phyloP scores from a whole-genome alignment of 2,329 filamentous ascomycete genomes.

The Epichloe gansuensis region DNA sequence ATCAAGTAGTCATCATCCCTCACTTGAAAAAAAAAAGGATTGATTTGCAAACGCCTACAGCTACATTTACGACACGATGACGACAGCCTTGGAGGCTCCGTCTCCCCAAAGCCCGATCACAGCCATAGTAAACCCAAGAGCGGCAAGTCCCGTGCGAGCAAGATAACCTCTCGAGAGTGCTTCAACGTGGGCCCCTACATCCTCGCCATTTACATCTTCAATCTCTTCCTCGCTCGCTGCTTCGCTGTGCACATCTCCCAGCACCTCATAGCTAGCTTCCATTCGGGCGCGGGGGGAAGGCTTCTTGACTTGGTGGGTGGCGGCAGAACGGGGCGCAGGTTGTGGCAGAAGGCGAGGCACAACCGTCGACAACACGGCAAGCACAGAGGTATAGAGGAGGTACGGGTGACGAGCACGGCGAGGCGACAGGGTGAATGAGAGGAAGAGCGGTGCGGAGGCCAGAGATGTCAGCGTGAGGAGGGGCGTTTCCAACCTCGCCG shows the following conservation, averaged over 20 bases:
- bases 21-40: too few relatives aligned
- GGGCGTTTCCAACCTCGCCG: slow-evolving; percentile 49
- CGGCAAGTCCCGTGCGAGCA: slow-evolving; percentile 39
- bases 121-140: slow-evolving; percentile 46
- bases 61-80: slow-evolving; percentile 19
- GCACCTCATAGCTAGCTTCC: slow-evolving; percentile 61
- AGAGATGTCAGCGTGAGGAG: slow-evolving; percentile 54
- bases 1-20: neutral
- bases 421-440: slow-evolving; percentile 68
- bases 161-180: slow-evolving; percentile 40
- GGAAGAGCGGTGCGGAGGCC: slow-evolving; percentile 57
- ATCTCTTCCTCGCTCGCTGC: slow-evolving; percentile 37
- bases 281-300: slow-evolving; percentile 31
- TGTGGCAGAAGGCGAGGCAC: slow-evolving; percentile 35
- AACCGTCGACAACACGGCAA: slow-evolving; percentile 49
- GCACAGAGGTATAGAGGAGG: slow-evolving; percentile 69
- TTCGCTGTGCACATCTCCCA: slow-evolving; percentile 41
- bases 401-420: slow-evolving; percentile 71
- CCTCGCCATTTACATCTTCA: slow-evolving; percentile 47
- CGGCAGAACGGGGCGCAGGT: slow-evolving; percentile 15
- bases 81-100: slow-evolving; percentile 27
- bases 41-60: neutral
- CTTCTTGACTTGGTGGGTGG: slow-evolving; percentile 17
- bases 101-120: slow-evolving; percentile 56
- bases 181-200: slow-evolving; percentile 44